A percentile compares a stretch with the other conserved stretches of the same genome.
Evolutionary conservation across 1,284 basidiomycete species (phyloP).

Genomic region (Mycena citricolor): DNA sequence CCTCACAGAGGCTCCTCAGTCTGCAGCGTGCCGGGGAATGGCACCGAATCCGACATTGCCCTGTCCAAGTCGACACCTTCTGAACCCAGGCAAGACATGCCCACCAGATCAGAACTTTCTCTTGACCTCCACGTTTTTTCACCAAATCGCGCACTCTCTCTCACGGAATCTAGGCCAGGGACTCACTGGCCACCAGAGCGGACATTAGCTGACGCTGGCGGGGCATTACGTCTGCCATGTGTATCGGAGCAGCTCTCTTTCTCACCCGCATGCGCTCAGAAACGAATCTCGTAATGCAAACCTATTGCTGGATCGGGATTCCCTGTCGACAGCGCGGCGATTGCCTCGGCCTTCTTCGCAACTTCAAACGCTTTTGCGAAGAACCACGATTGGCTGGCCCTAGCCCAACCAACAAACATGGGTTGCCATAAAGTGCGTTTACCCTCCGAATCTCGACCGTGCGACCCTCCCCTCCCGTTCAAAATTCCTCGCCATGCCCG

Average conservation of each 20-base stretch:
- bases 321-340: constrained; percentile 27
- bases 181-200: background rate
- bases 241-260: constrained; percentile 5
- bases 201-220: too few relatives aligned
- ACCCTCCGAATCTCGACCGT: background rate
- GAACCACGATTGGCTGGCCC: constrained; percentile 14
- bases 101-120: too few relatives aligned
- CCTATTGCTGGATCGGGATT: constrained; percentile 15
- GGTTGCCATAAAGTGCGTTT: constrained; percentile 17
- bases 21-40: too few relatives aligned
- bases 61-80: too few relatives aligned
- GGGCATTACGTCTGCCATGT: constrained; percentile 2
- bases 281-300: background rate
- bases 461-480: background rate
- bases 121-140: background rate
- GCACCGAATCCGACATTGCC: too few relatives aligned
- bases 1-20: too few relatives aligned
- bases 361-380: constrained; percentile 27
- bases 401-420: constrained; percentile 13
- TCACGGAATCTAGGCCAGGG: background rate
- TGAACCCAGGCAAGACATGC: too few relatives aligned
- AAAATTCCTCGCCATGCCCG: constrained; percentile 4
- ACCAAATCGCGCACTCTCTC: background rate
- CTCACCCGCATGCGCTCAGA: constrained; percentile 4
- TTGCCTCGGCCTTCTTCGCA: constrained; percentile 43